These are phyloP conservation scores for Calocybe cyanea DNA, from an alignment of 768 basidiomycete species.

Conservation along the genomic window DNA sequence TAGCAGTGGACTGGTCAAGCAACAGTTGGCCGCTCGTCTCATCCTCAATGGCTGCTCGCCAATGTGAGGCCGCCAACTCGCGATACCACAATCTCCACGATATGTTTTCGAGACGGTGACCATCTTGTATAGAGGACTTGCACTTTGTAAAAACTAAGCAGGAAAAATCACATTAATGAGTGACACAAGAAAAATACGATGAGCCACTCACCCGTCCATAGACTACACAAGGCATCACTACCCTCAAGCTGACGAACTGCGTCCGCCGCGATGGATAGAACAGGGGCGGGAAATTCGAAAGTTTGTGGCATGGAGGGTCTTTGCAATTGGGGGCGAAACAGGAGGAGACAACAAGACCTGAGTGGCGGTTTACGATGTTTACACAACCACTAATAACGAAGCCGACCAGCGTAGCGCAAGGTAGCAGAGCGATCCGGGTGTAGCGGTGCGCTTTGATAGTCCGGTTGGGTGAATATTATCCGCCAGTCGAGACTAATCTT, in stretches of 20 bases:
- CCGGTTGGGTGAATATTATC: too few species aligned
- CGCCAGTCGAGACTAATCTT: too few species aligned
- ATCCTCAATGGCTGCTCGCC: too few species aligned
- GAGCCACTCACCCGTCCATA: slow-evolving; percentile 60
- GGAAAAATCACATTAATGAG: slow-evolving; percentile 2
- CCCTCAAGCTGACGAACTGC: slow-evolving; percentile 67
- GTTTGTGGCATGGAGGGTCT: slow-evolving; percentile 12
- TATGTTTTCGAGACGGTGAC: slow-evolving; percentile 81
- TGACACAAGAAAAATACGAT: not conserved
- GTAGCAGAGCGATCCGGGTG: too few species aligned
- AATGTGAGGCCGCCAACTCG: slow-evolving; percentile 24
- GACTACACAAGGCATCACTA: slow-evolving; percentile 57
- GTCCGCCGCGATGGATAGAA: slow-evolving; percentile 63
- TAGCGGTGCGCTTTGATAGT: too few species aligned
- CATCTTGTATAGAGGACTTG: slow-evolving; percentile 74
- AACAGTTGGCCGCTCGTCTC: too few species aligned
- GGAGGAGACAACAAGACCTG: too few species aligned
- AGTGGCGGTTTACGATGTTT: too few species aligned
- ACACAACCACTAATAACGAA: too few species aligned
- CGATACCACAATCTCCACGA: slow-evolving; percentile 84
- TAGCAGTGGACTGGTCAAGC: too few species aligned
- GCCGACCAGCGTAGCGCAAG: too few species aligned
- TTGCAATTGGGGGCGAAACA: not conserved
- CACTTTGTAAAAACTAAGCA: slow-evolving; percentile 77
- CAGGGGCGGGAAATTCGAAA: slow-evolving; percentile 52